Conservation (phyloP, 805 yeast genomes). For the Starmerella davenportii region DNA sequence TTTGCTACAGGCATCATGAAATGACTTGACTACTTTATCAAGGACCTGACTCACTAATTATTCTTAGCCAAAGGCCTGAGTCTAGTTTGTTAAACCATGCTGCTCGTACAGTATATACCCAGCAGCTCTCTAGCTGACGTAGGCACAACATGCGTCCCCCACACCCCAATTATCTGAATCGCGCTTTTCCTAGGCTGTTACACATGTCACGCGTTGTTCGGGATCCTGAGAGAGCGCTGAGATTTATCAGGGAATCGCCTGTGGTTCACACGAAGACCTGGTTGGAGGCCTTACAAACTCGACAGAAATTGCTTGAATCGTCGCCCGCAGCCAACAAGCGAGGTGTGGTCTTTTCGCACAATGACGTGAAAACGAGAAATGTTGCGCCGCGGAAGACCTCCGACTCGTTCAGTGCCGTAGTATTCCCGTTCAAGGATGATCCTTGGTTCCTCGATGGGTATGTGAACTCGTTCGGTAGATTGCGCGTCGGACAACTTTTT, state of each 20-base stretch:
- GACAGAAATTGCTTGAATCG: slow-evolving; percentile 50
- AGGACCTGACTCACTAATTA: no score
- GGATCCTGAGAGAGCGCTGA: background rate
- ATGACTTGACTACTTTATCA: no score
- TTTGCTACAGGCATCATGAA: no score
- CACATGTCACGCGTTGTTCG: background rate
- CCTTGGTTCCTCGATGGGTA: slow-evolving; percentile 69
- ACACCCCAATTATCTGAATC: no score
- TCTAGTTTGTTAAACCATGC: no score
- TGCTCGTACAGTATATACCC: no score
- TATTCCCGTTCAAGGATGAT: slow-evolving; percentile 72
- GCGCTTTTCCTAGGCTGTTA: no score
- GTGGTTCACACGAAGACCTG: slow-evolving; percentile 46
- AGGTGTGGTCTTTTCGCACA: slow-evolving; percentile 31
- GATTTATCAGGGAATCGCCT: slow-evolving; percentile 21
- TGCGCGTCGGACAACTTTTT: slow-evolving; percentile 80
- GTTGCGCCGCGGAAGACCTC: slow-evolving; percentile 55
- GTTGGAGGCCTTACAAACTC: slow-evolving; percentile 66
- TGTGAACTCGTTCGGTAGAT: slow-evolving; percentile 76
- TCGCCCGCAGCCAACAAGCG: slow-evolving; percentile 25
- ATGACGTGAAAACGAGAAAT: slow-evolving; percentile 50
- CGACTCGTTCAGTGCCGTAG: slow-evolving; percentile 37
- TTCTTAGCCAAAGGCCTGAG: no score
- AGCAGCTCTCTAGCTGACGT: no score
- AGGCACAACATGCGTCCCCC: no score